Percentiles rank a stretch among this genome's conserved stretches.
These are phyloP conservation scores for Scleroderma citrinum DNA, from an alignment of 768 basidiomycete genomes.

Conservation along the genomic window DNA sequence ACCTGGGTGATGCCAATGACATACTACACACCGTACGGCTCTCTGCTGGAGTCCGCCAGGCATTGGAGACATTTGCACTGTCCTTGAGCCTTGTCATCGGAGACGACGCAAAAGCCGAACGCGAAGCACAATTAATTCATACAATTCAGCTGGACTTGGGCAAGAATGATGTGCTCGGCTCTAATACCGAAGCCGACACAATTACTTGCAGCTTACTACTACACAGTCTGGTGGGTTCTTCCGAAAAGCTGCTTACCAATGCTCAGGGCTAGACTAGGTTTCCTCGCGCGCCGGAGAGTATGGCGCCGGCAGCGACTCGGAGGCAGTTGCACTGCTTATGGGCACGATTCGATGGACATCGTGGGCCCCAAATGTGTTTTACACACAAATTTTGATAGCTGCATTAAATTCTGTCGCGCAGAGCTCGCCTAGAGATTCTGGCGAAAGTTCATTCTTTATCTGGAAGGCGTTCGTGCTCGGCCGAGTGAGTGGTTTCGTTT, in stretches of 20 bases:
- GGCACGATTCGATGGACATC: conserved; percentile 55
- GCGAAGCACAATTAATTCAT: conserved; percentile 69
- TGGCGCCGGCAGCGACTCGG: conserved; percentile 53
- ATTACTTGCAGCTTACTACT: conserved; percentile 57
- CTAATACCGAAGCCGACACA: conserved; percentile 60
- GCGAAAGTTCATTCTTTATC: conserved; percentile 33
- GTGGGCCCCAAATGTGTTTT: conserved; percentile 59
- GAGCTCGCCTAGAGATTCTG: conserved; percentile 28
- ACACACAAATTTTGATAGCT: conserved; percentile 60
- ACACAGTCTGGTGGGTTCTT: conserved; percentile 49
- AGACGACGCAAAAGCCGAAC: conserved; percentile 64
- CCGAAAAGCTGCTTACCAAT: background rate
- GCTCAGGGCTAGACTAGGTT: conserved; percentile 37
- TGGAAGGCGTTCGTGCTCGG: conserved; percentile 73
- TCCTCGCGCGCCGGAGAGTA: conserved; percentile 51
- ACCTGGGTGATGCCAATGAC: conserved; percentile 44
- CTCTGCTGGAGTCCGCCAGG: conserved; percentile 45
- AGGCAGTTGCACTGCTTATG: conserved; percentile 50
- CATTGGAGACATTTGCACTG: conserved; percentile 53
- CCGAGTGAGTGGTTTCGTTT: conserved; percentile 42
- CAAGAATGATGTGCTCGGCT: conserved; percentile 50
- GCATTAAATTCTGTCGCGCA: conserved; percentile 60
- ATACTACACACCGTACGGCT: conserved; percentile 50
- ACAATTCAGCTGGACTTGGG: conserved; percentile 51
- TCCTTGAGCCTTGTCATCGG: conserved; percentile 57